Evolutionary conservation across 2,329 filamentous ascomycete genomes (phyloP), one percentile per base, ranked within the genome.

Genomic region (Coniochaeta sp.): DNA sequence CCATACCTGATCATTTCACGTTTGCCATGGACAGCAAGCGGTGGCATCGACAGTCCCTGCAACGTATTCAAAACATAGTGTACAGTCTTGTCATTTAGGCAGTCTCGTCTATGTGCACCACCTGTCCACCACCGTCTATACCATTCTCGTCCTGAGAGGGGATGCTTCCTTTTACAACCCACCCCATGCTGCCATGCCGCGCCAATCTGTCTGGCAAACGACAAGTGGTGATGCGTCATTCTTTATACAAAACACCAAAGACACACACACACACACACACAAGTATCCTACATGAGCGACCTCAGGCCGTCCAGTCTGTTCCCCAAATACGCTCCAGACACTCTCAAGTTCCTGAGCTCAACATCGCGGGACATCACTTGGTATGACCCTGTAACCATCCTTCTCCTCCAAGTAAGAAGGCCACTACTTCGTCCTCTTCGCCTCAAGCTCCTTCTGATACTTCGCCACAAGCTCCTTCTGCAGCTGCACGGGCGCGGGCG

Each of bases 401-500:
- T 38, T 14, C 38, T 40, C 38, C 38, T 40, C 38, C 34, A 9
- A 3, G 8, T 6, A 3, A 36, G 9, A 12, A 52, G 47, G 19
- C 1, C 30, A 63, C 72, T 80, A 83, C 67, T 84, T 83, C 28
- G 75, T 79, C 61, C 81, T 73, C 76, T 84, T 85, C 26, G 77
- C 78, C 61, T 83, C 81, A 14, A 84, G 73, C 72, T 86, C 83
- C 65, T 82, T 81, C 71, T 84, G 70, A 71, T 86, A 78, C 73
- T 84, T 84, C 67, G 81, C 81, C 40, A 85, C 65, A 59, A 86
- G 73, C 66, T 86, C 83, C 72, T 82, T 86, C 69, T 99, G 95
- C 74, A 98, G 74, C 72, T 98, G 93, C 68, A 86, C 85, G 56
- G 93, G 89, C 61, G 95, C 91, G 58, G 91, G 82, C 58, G 90